These are phyloP conservation scores for Phytophthora pini DNA, from an alignment of 352 stramenopile species.

Conservation along the genomic window DNA sequence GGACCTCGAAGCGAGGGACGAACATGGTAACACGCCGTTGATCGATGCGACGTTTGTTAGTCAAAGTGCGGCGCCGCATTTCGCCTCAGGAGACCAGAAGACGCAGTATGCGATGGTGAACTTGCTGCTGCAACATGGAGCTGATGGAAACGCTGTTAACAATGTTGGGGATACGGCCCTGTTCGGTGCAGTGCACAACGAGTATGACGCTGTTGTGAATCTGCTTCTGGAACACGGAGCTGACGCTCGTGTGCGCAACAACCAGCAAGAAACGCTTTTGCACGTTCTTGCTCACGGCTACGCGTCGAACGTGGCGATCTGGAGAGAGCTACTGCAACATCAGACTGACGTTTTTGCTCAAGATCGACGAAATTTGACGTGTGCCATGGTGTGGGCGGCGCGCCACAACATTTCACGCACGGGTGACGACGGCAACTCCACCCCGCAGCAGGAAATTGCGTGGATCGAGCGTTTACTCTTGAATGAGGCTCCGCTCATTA, in stretches of 20 bases:
- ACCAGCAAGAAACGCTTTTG: slow-evolving; percentile 23
- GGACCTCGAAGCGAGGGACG: slow-evolving; percentile 36
- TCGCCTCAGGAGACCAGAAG: slow-evolving; percentile 38
- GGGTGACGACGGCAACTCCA: not conserved
- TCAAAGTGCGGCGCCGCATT: slow-evolving; percentile 35
- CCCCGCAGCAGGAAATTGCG: slow-evolving; percentile 6
- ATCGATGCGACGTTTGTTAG: slow-evolving; percentile 46
- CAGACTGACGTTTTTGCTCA: slow-evolving; percentile 24
- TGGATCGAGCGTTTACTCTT: slow-evolving; percentile 15
- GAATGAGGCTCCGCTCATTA: slow-evolving; percentile 9
- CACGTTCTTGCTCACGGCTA: slow-evolving; percentile 40
- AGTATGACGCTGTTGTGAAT: slow-evolving; percentile 28
- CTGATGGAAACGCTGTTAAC: slow-evolving; percentile 39
- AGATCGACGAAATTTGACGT: slow-evolving; percentile 24
- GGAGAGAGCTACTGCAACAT: slow-evolving; percentile 26
- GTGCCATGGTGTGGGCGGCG: slow-evolving; percentile 27
- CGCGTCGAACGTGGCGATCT: slow-evolving; percentile 34
- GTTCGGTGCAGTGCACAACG: slow-evolving; percentile 29
- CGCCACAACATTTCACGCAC: slow-evolving; percentile 2
- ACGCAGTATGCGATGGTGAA: slow-evolving; percentile 39
- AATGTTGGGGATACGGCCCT: slow-evolving; percentile 40
- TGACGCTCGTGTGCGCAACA: slow-evolving; percentile 23
- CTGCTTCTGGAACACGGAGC: slow-evolving; percentile 28
- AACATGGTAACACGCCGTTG: slow-evolving; percentile 44
- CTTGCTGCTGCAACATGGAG: slow-evolving; percentile 33